A percentile compares a stretch with the other conserved stretches of the same genome.
Evolutionary conservation across 345 rosid species (phyloP).

Genomic region (Populus simonii): DNA sequence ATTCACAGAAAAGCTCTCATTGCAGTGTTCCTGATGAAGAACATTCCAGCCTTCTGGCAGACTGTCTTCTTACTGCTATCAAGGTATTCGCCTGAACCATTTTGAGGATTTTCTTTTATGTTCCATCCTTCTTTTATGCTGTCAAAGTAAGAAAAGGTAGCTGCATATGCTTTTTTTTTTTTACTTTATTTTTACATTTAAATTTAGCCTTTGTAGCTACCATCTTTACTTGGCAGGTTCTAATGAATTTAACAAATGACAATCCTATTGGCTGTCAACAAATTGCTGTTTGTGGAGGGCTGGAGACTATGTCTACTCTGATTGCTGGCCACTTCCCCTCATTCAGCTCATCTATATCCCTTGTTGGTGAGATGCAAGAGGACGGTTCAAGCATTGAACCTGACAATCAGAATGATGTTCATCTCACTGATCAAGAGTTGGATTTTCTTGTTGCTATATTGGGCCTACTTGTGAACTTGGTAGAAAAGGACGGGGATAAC

Average conservation of each 20-base stretch:
- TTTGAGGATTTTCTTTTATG: background rate
- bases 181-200: background rate
- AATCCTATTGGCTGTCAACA: constrained; percentile 79
- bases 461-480: constrained; percentile 89
- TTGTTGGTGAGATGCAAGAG: constrained; percentile 32
- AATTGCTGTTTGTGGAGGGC: constrained; percentile 77
- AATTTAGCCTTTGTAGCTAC: background rate
- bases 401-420: constrained; percentile 38
- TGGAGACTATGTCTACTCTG: constrained; percentile 72
- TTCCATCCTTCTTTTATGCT: background rate
- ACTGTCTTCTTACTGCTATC: constrained; percentile 86
- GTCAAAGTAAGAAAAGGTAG: background rate
- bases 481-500: constrained; percentile 86
- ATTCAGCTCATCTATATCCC: constrained; percentile 46
- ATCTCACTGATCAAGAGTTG: constrained; percentile 77
- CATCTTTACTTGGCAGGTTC: constrained; percentile 52
- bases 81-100: constrained; percentile 49
- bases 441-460: constrained; percentile 95
- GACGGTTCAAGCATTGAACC: constrained; percentile 22
- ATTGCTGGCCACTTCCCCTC: constrained; percentile 77
- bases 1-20: constrained; percentile 37
- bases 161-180: background rate
- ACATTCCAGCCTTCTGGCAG: constrained; percentile 53
- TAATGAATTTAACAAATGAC: constrained; percentile 92
- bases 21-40: constrained; percentile 47